phyloP scores from a whole-genome alignment of 495 filamentous ascomycete genomes.

The Apodospora peruviana region DNA sequence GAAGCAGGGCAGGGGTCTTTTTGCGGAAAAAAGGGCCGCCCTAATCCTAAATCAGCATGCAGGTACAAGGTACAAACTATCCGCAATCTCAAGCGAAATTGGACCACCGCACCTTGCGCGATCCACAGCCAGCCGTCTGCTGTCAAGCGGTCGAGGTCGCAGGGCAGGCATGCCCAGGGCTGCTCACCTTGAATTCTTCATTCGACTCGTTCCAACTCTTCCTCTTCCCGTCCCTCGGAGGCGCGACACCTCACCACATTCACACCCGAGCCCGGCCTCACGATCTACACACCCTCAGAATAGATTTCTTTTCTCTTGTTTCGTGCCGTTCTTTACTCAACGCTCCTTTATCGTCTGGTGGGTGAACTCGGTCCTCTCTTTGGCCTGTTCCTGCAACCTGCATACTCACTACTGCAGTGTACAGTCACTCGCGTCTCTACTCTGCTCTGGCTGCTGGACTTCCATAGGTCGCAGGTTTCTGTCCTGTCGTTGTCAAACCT shows the following conservation, averaged over 20 bases:
- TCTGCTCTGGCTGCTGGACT: conserved; percentile 3
- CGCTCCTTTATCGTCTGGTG: background rate
- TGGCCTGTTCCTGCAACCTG: conserved; percentile 11
- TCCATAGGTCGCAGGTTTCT: too few relatives aligned
- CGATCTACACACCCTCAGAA: conserved; percentile 9
- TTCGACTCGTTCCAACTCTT: conserved; percentile 1
- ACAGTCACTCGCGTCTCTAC: background rate
- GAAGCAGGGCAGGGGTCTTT: conserved; percentile 9
- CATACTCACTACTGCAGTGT: background rate
- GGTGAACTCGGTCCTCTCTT: background rate
- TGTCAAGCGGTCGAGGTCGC: too few relatives aligned
- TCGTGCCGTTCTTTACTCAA: conserved; percentile 11
- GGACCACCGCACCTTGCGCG: conserved; percentile 17
- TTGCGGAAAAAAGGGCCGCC: conserved; percentile 2
- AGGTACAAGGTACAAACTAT: conserved; percentile 10
- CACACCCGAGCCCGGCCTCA: background rate
- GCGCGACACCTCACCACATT: conserved; percentile 10
- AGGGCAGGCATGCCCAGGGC: too few relatives aligned
- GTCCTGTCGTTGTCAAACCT: conserved; percentile 4
- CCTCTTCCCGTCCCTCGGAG: conserved; percentile 16
- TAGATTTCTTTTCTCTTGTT: conserved; percentile 11
- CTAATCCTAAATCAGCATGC: conserved; percentile 24
- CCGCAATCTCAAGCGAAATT: conserved; percentile 33
- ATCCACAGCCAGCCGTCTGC: conserved; percentile 14
- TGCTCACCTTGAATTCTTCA: conserved; percentile 11